Evolutionary conservation across 176 grass and related monocot species (phyloP).

Genomic region (Cenchrus purpureus): DNA sequence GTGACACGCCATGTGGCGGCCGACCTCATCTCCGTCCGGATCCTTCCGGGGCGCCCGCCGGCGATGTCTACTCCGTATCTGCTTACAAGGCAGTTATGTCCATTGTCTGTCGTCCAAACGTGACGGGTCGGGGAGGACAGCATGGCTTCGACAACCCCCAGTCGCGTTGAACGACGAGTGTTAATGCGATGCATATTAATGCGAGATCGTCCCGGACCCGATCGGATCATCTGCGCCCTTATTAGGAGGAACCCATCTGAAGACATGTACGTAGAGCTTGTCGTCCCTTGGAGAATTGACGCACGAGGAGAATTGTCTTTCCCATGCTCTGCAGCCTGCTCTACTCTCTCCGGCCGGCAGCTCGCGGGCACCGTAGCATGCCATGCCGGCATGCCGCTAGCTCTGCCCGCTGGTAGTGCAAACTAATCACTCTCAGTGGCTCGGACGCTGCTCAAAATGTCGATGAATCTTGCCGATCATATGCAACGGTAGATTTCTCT

Average conservation of each 20-base stretch:
- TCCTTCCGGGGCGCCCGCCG: not conserved
- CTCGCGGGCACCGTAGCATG: not conserved
- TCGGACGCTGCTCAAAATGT: not conserved
- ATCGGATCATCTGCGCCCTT: not conserved
- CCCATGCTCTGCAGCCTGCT: not conserved
- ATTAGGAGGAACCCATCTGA: not conserved
- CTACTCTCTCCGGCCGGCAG: too few relatives aligned
- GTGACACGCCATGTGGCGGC: not conserved
- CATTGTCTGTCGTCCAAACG: not conserved
- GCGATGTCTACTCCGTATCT: not conserved
- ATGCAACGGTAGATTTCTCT: not conserved
- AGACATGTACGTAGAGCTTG: not conserved
- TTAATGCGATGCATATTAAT: not conserved
- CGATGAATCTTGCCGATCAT: not conserved
- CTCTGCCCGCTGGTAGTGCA: too few relatives aligned
- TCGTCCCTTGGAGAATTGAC: not conserved
- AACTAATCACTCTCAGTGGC: not conserved
- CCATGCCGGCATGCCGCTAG: not conserved
- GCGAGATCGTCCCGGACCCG: not conserved
- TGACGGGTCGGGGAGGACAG: not conserved
- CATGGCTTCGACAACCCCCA: not conserved
- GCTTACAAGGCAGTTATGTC: not conserved
- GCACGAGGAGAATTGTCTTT: not conserved
- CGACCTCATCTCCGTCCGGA: not conserved
- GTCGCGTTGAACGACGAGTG: not conserved